Conservation (phyloP, 768 basidiomycete species). For the Hebeloma cylindrosporum region DNA sequence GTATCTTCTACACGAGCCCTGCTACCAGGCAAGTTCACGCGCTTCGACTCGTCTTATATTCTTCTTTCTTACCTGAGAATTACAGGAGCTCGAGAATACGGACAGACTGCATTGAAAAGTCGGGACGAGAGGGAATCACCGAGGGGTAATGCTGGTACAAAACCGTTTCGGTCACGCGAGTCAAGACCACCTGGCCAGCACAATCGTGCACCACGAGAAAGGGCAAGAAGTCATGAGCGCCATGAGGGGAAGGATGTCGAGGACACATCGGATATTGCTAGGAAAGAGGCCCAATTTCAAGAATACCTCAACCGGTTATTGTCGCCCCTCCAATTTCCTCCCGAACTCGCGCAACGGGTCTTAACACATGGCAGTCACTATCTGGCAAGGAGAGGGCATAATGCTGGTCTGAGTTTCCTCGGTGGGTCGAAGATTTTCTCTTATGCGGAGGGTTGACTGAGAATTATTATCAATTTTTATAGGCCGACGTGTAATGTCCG, state of each 20-base stretch:
- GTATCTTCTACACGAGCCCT: conserved; percentile 9
- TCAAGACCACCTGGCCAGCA: not conserved
- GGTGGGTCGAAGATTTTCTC: conserved; percentile 43
- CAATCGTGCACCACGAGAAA: not conserved
- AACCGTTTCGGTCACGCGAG: conserved; percentile 8
- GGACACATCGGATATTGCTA: not conserved
- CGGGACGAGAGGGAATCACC: conserved; percentile 18
- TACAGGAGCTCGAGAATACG: conserved; percentile 27
- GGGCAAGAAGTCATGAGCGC: not conserved
- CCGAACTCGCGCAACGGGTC: conserved; percentile 67
- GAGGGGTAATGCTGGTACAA: not conserved
- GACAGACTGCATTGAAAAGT: conserved; percentile 26
- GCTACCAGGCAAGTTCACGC: conserved; percentile 15
- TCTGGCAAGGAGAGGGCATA: conserved; percentile 66
- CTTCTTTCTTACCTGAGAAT: conserved; percentile 15
- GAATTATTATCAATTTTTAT: not conserved
- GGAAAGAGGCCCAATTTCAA: conserved; percentile 8
- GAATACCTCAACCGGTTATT: conserved; percentile 66
- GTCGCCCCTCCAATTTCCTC: conserved; percentile 64
- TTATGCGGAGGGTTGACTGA: not conserved
- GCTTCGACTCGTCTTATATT: conserved; percentile 9
- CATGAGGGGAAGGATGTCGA: not conserved
- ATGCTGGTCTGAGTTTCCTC: conserved; percentile 68
- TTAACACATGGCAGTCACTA: conserved; percentile 79
- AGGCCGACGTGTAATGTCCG: conserved; percentile 78